Percentiles rank a stretch among this genome's conserved stretches.
These are phyloP conservation scores for Pseudogymnoascus sp. DNA, from an alignment of 2,329 filamentous ascomycete genomes.

Conservation along the genomic window DNA sequence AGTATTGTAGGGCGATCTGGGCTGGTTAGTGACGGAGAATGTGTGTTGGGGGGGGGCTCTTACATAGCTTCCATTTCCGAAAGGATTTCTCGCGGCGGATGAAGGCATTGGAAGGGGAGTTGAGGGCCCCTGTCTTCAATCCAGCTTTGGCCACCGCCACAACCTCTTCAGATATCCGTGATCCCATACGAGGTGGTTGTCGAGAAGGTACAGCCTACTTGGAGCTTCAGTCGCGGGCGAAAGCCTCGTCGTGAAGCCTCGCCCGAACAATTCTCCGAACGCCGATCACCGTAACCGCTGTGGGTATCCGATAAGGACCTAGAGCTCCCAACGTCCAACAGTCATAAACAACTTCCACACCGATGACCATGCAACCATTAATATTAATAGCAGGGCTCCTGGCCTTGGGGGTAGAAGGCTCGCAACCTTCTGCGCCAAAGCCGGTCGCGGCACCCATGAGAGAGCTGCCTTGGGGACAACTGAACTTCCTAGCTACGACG, in stretches of 20 bases:
- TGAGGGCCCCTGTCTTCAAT: not conserved
- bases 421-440: constrained; percentile 72
- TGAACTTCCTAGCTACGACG: constrained; percentile 96
- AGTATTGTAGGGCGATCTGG: not conserved
- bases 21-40: not conserved
- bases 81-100: not conserved
- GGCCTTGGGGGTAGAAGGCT: not conserved
- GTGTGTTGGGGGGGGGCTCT: not conserved
- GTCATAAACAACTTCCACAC: not conserved
- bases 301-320: constrained; percentile 1
- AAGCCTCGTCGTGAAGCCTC: not conserved
- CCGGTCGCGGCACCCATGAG: constrained; percentile 76
- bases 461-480: constrained; percentile 76
- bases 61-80: not conserved
- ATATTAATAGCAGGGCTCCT: not conserved
- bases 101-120: not conserved
- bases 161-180: not conserved
- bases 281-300: not conserved
- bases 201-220: not conserved
- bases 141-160: not conserved
- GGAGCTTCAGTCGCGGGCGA: not conserved
- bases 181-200: not conserved
- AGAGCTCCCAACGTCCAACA: not conserved
- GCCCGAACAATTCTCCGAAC: not conserved
- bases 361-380: not conserved